Base-by-base conservation (phyloP, 352 stramenopile species). In the Pythium dissotocum region DNA sequence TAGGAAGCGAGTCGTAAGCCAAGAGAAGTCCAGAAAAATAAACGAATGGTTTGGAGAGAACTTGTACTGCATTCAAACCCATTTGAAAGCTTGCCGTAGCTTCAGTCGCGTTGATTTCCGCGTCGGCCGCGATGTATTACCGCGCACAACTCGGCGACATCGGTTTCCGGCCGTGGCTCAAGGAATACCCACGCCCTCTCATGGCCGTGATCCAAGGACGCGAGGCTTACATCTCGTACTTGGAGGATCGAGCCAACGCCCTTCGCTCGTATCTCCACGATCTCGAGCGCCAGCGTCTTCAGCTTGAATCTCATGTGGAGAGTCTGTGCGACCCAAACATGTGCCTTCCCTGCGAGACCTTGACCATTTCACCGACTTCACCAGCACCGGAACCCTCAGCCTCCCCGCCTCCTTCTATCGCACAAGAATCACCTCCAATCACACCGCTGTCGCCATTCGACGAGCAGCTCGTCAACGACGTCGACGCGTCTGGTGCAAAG, bases 311-410 rank as follows among this genome's bases (percentile, higher is more conserved):
- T 28, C 6, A 4, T n/a, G n/a, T 52, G n/a, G 6, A 12, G 18
- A 10, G 14, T 52, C 5, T 12, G 6, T 10, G 42, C 21, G 18
- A 5, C 21, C 2, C 18, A 12, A 52, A 24, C 7, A 18, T 30
- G 18, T 52, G 44, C n/a, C n/a, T n/a, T 13, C 44, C 44, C 30
- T 52, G 44, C 32, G 44, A 52, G 44, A 52, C 44, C 44, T 52
- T 52, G 3, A n/a, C 4, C 18, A 5, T 18, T 9, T 21, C 42
- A 18, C 42, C 13, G 9, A 14, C 1, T 5, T n/a, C 8, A 24
- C 18, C 8, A 14, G 4, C 44, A 7, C 40, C 16, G 2, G 40
- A 49, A 24, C 40, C 40, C 2, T 24, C 16, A 30, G 44, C 18
- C n/a, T 13, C 44, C 5, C n/a, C 44, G 18, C 44, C 44, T 30